Evolutionary conservation across 495 filamentous ascomycete species (phyloP).

Genomic region (Xylaria flabelliformis): DNA sequence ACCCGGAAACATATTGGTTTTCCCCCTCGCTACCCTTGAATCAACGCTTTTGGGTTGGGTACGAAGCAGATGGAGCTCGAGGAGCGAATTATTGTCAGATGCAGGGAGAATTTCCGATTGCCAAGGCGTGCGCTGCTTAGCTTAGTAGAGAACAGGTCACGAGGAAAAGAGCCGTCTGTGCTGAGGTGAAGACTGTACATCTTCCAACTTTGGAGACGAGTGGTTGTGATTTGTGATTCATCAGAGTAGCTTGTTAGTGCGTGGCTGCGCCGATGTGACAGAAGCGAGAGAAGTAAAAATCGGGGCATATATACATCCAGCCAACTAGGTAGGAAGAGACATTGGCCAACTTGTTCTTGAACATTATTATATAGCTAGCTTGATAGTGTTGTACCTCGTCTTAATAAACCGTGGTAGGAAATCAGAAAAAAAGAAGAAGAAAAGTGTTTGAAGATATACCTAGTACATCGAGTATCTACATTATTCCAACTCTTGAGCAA

Average conservation of each 20-base stretch:
- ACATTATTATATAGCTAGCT: background rate
- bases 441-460: background rate
- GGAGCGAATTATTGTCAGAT: background rate
- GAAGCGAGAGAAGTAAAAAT: conserved; percentile 5
- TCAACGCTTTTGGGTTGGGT: conserved; percentile 24
- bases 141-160: background rate
- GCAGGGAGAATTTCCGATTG: background rate
- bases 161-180: background rate
- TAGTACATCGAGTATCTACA: background rate
- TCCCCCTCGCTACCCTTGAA: conserved; percentile 14
- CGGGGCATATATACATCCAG: background rate
- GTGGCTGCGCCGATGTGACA: conserved; percentile 13
- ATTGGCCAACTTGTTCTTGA: conserved; percentile 9
- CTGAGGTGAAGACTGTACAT: background rate
- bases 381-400: background rate
- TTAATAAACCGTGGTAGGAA: background rate
- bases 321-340: background rate
- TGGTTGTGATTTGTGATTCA: conserved; percentile 2
- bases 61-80: conserved; percentile 16
- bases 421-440: no score
- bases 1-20: background rate
- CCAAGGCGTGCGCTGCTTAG: background rate
- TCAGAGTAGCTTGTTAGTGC: background rate
- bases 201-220: background rate
- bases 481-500: background rate